Conservation (phyloP, 805 yeast species). For the Cyberlindnera misumaiensis region DNA sequence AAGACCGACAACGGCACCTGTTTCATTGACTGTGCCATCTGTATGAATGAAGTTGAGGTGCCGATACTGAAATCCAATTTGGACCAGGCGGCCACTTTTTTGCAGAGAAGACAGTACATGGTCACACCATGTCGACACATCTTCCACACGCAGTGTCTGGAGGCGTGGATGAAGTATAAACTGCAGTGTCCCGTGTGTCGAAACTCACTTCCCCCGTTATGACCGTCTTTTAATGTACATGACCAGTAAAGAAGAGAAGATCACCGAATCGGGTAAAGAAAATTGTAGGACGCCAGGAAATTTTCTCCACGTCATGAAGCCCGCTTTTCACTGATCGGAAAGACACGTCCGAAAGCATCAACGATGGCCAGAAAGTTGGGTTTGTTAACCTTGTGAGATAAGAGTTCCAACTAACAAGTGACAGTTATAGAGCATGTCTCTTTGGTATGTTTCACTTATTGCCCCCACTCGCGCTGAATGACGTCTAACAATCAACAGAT, state of each 20-base stretch:
- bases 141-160: slow-evolving; percentile 85
- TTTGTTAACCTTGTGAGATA: no score
- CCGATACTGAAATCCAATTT: slow-evolving; percentile 33
- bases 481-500: slow-evolving; percentile 32
- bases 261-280: not conserved
- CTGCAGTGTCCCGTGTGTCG: slow-evolving; percentile 76
- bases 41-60: slow-evolving; percentile 74
- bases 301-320: no score
- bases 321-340: no score
- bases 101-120: slow-evolving; percentile 48
- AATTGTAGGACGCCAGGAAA: no score
- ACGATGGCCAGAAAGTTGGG: no score
- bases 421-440: slow-evolving; percentile 55
- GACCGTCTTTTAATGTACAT: not conserved
- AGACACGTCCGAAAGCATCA: no score
- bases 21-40: slow-evolving; percentile 76
- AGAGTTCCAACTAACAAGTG: no score
- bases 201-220: not conserved
- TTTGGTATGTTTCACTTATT: slow-evolving; percentile 46
- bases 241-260: not conserved
- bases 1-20: slow-evolving; percentile 33
- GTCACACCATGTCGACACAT: slow-evolving; percentile 89
- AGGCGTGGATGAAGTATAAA: slow-evolving; percentile 89
- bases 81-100: slow-evolving; percentile 18
- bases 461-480: no score